Percentiles rank a stretch among this genome's conserved stretches.
These are phyloP conservation scores for Vaccinium macrocarpon DNA, from an alignment of 148 eudicot species.

Conservation along the genomic window DNA sequence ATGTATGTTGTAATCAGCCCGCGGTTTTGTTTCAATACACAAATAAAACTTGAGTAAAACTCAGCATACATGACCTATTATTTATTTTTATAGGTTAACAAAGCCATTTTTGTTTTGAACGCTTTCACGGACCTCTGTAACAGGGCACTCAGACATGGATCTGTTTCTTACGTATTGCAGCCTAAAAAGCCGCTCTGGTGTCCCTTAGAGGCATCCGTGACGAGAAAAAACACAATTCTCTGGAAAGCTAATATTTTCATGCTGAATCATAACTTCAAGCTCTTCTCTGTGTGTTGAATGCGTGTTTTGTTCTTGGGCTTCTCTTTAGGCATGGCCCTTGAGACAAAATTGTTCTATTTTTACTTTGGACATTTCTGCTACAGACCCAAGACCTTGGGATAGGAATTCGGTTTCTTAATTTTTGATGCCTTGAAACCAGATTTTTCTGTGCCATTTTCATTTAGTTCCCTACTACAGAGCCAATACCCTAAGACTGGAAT, in stretches of 20 bases:
- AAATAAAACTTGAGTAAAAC: background rate
- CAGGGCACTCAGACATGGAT: background rate
- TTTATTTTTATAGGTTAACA: background rate
- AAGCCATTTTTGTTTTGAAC: background rate
- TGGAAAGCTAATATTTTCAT: background rate
- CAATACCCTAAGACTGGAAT: background rate
- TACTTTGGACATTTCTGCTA: background rate
- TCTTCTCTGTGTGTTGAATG: background rate
- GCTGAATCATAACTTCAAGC: background rate
- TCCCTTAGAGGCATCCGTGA: background rate
- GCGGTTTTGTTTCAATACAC: conserved; percentile 13
- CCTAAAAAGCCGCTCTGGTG: background rate
- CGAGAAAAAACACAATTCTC: no score
- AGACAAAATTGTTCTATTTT: background rate
- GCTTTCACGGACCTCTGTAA: background rate
- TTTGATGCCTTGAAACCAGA: background rate
- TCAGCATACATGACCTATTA: background rate
- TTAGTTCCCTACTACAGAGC: background rate
- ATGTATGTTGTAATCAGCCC: background rate
- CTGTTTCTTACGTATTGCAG: background rate
- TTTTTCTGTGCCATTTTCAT: background rate
- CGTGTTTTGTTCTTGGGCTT: background rate
- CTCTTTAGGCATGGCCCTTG: background rate
- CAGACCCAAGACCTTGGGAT: background rate
- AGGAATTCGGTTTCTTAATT: background rate